These are phyloP conservation scores for Debaryomyces maramus DNA, from an alignment of 805 yeast genomes.

Conservation along the genomic window DNA sequence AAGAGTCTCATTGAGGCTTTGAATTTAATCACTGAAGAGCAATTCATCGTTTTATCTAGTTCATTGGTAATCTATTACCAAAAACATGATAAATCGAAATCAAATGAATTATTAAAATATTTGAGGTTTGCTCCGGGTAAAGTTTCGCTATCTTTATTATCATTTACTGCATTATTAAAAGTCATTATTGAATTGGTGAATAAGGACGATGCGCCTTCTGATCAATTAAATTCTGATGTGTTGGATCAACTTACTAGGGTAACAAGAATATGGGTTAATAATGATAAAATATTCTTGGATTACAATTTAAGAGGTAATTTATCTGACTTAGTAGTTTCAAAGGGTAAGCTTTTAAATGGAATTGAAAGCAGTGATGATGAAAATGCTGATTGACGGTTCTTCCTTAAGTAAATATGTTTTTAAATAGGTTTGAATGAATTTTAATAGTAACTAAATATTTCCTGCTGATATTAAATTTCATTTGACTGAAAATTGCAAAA, in stretches of 20 bases:
- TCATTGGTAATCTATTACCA: conserved; percentile 25
- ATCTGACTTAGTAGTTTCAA: conserved; percentile 29
- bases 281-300: conserved; percentile 20
- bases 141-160: conserved; percentile 25
- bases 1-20: conserved; percentile 29
- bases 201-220: conserved; percentile 20
- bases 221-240: conserved; percentile 4
- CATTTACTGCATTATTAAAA: conserved; percentile 33
- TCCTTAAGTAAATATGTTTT: too few species aligned
- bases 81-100: conserved; percentile 15
- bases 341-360: conserved; percentile 34
- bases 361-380: conserved; percentile 12
- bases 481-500: too few species aligned
- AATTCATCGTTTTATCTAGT: conserved; percentile 30
- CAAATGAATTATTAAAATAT: conserved; percentile 23
- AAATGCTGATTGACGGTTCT: neutral
- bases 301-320: conserved; percentile 25
- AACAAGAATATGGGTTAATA: conserved; percentile 32
- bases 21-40: conserved; percentile 34
- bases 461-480: neutral
- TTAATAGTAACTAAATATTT: too few species aligned
- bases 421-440: too few species aligned
- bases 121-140: conserved; percentile 17
- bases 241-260: conserved; percentile 29
- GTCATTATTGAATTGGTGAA: conserved; percentile 16